phyloP scores from a whole-genome alignment of 2,329 filamentous ascomycete genomes.

The Colletotrichum theobromicola region DNA sequence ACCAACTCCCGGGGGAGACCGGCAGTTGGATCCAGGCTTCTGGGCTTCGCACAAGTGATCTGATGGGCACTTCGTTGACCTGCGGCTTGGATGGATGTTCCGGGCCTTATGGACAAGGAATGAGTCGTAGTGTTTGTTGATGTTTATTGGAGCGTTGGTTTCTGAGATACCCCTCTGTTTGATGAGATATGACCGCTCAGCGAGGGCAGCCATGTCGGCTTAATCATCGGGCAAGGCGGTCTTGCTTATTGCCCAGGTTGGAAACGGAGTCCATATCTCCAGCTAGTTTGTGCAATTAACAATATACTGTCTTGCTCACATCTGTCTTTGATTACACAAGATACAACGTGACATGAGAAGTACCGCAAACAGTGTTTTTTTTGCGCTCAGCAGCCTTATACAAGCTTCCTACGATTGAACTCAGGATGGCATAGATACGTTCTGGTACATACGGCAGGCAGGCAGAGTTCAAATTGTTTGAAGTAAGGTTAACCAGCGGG shows the following conservation, averaged over 20 bases:
- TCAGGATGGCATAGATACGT: background rate
- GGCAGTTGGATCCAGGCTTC: background rate
- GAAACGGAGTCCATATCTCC: background rate
- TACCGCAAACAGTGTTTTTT: background rate
- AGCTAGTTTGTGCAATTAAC: background rate
- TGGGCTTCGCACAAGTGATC: conserved; percentile 10
- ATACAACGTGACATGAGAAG: background rate
- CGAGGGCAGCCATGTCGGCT: background rate
- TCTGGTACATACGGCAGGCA: no score
- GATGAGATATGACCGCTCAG: background rate
- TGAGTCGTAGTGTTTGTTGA: conserved; percentile 2
- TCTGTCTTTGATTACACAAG: background rate
- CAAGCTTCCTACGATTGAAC: no score
- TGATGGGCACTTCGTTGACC: background rate
- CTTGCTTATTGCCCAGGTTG: background rate
- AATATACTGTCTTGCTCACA: conserved; percentile 10
- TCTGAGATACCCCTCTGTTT: conserved; percentile 25
- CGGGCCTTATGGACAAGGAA: background rate
- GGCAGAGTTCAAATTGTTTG: background rate
- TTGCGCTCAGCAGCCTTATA: background rate
- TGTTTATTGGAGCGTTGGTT: conserved; percentile 20
- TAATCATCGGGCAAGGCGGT: conserved; percentile 12
- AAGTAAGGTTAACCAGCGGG: background rate
- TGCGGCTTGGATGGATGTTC: background rate
- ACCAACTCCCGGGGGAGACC: background rate